These are phyloP conservation scores for Turnera subulata DNA, from an alignment of 345 rosid species.

Conservation along the genomic window DNA sequence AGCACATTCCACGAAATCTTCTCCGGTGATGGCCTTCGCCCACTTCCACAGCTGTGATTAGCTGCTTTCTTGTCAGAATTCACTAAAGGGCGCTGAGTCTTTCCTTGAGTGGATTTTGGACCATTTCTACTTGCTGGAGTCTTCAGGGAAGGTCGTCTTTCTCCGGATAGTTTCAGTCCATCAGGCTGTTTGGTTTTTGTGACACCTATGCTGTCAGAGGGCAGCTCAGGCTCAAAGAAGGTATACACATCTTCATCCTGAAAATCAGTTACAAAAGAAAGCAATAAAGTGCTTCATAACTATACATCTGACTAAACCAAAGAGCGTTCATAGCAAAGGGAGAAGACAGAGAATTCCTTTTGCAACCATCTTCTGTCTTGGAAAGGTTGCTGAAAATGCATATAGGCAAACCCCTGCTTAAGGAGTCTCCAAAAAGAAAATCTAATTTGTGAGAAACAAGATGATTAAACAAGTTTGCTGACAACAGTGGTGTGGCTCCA, in stretches of 20 bases:
- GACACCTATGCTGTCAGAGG: slow-evolving; percentile 50
- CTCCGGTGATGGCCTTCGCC: slow-evolving; percentile 58
- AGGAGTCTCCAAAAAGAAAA: no score
- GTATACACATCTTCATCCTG: slow-evolving; percentile 99
- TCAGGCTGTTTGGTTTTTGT: slow-evolving; percentile 61
- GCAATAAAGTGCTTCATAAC: not conserved
- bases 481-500: no score
- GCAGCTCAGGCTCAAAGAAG: slow-evolving; percentile 96
- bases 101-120: slow-evolving; percentile 55
- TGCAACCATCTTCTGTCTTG: no score
- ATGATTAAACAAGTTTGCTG: no score
- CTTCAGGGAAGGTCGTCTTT: slow-evolving; percentile 53
- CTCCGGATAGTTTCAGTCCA: slow-evolving; percentile 49
- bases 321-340: no score
- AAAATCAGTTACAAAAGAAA: not conserved
- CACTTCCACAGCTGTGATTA: slow-evolving; percentile 37
- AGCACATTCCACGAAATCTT: slow-evolving; percentile 94
- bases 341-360: no score
- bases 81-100: slow-evolving; percentile 50
- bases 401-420: no score
- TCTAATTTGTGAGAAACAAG: no score
- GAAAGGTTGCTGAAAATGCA: no score
- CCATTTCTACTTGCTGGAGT: slow-evolving; percentile 58
- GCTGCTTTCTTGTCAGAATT: slow-evolving; percentile 45
- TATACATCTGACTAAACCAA: no score